Evolutionary conservation across 2,329 filamentous ascomycete genomes (phyloP), one percentile per base, ranked within the genome.

Genomic region (Epichloe festucae): DNA sequence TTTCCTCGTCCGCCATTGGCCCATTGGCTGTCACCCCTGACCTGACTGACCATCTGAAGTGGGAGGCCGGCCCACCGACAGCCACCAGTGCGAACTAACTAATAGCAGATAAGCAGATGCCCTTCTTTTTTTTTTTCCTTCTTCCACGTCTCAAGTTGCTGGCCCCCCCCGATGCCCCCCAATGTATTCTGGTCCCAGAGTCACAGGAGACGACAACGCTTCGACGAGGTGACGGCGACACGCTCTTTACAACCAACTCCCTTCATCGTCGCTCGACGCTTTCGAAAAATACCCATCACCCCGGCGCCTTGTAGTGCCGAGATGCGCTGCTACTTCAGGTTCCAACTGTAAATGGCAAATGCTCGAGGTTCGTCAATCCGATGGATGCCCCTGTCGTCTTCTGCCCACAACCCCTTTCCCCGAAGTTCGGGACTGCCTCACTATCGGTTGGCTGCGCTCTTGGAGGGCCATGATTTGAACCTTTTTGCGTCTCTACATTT

Each of bases 61-160:
- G 14, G 43, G 43, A 27, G 43, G 14, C 21, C 17, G 42, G 43
- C 21, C 36, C 46, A 38, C 12, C 19, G 21, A 15, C 34, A 38
- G 36, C 46, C 46, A 52, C 36, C 35, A 34, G 23, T 35, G 36
- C 48, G 39, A 48, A 50, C 48, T 48, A 53, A 44, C 48, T 48
- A 53, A 44, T 19, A 50, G 23, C 23, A 23, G 23, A 23, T 23
- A 4, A 21, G 21, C 3, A 7, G 52, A 52, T 52, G 42, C 43
- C 43, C 43, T 50, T 44, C 39, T 17, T 17, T 17, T 17, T 17
- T 50, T 50, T 53, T 27, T 50, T 44, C 40, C 17, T 12, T 5
- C 14, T 27, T 27, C 21, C 5, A 34, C 11, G 15, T 15, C 15
- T 17, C 19, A 19, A 17, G 21, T 3, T 27, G n/a, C 38, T 46